Conservation (phyloP, 129 eudicot genomes). For the Pittosporum tobira region DNA sequence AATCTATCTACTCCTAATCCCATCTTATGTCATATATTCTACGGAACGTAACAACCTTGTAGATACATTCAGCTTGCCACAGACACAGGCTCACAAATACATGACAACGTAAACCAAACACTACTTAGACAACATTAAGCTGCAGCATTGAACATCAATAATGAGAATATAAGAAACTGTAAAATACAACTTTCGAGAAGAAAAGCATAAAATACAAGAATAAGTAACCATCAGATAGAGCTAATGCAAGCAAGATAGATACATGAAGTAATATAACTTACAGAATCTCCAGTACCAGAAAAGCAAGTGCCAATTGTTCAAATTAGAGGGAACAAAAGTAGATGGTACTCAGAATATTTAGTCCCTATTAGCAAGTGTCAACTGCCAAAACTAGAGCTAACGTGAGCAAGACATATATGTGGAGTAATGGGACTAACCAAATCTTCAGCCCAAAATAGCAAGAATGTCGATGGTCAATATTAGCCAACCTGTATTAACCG, state of each 20-base stretch:
- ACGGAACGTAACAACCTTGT: neutral
- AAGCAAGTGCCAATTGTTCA: too few species aligned
- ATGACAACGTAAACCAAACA: neutral
- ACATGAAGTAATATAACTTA: neutral
- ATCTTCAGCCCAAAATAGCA: neutral
- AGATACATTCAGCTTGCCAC: neutral
- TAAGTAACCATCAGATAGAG: neutral
- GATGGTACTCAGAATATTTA: too few species aligned
- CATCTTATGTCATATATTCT: neutral
- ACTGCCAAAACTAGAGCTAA: too few species aligned
- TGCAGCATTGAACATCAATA: neutral
- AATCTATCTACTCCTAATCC: neutral
- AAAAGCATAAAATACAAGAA: neutral
- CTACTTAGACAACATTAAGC: neutral
- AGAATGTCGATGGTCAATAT: neutral
- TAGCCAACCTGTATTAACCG: slow-evolving; percentile 1
- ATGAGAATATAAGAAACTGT: neutral
- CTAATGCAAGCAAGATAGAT: neutral
- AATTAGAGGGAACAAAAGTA: too few species aligned
- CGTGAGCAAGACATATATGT: too few species aligned
- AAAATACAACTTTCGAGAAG: neutral
- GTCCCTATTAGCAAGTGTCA: too few species aligned
- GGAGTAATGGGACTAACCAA: too few species aligned
- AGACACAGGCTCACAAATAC: too few species aligned
- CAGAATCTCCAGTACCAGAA: neutral